These are phyloP conservation scores for Oryza meyeriana DNA, from an alignment of 176 grass and related monocot species.

Conservation along the genomic window DNA sequence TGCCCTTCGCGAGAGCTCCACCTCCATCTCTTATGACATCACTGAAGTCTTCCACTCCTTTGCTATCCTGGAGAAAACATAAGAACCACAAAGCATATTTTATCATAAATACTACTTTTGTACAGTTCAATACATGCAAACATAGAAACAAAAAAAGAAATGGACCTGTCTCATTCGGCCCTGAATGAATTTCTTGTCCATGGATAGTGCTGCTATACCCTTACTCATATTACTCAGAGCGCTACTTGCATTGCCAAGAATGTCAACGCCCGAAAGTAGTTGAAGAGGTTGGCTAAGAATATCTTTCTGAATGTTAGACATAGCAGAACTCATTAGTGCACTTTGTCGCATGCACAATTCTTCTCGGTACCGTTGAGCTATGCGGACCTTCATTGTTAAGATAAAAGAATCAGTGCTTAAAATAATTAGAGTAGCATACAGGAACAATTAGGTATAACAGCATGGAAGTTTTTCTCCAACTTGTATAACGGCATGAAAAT, in stretches of 20 bases:
- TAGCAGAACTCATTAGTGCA: conserved; percentile 66
- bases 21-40: conserved; percentile 98
- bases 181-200: conserved; percentile 99
- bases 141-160: background rate
- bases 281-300: conserved; percentile 95
- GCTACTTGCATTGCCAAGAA: conserved; percentile 99
- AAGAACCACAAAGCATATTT: conserved; percentile 15
- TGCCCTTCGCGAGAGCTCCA: conserved; percentile 90
- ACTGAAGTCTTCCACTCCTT: conserved; percentile 95
- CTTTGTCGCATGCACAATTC: conserved; percentile 94
- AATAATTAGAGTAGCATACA: background rate
- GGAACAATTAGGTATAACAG: conserved; percentile 4
- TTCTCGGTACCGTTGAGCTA: conserved; percentile 81
- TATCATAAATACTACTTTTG: background rate
- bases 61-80: conserved; percentile 79
- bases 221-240: conserved; percentile 99
- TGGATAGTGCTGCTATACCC: conserved; percentile 94
- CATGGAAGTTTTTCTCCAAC: background rate
- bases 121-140: conserved; percentile 16
- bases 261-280: conserved; percentile 96
- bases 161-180: conserved; percentile 77
- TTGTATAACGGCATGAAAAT: conserved; percentile 3
- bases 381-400: conserved; percentile 59
- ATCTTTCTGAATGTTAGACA: conserved; percentile 93
- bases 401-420: background rate